Evolutionary conservation across 495 filamentous ascomycete species (phyloP).

Genomic region (Penicillium psychrofluorescens): DNA sequence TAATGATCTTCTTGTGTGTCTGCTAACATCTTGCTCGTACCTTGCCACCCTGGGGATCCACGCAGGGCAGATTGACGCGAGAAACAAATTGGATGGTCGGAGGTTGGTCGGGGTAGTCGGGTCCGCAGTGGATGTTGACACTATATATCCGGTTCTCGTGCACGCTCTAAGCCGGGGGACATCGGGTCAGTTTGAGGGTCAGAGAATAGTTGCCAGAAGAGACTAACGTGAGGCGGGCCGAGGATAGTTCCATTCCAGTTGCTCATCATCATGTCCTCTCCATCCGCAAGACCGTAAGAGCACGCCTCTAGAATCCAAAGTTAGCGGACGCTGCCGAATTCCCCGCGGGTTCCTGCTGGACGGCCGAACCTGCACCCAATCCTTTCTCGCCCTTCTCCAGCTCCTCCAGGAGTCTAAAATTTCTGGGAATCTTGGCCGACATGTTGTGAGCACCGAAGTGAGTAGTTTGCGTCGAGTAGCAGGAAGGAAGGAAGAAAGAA

Average conservation of each 20-base stretch:
- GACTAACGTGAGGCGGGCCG: conserved; percentile 85
- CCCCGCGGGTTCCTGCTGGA: neutral
- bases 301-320: conserved; percentile 64
- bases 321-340: conserved; percentile 2
- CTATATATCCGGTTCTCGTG: conserved; percentile 99
- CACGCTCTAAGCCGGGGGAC: conserved; percentile 53
- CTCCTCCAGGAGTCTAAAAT: conserved; percentile 94
- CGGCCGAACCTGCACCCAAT: conserved; percentile 68
- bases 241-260: conserved; percentile 98
- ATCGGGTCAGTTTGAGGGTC: neutral
- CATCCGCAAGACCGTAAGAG: conserved; percentile 92
- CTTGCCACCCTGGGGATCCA: conserved; percentile 69
- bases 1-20: neutral
- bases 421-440: conserved; percentile 83
- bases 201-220: neutral
- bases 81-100: conserved; percentile 86
- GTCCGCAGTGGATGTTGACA: conserved; percentile 92
- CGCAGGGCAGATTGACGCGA: conserved; percentile 91
- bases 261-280: conserved; percentile 93
- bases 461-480: neutral
- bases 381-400: conserved; percentile 99
- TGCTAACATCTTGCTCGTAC: conserved; percentile 41
- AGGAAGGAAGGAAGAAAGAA: neutral
- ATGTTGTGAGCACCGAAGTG: conserved; percentile 32
- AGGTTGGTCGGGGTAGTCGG: conserved; percentile 80